Base-by-base conservation (phyloP, 257 asterid genomes). In the Scutellaria barbata region DNA sequence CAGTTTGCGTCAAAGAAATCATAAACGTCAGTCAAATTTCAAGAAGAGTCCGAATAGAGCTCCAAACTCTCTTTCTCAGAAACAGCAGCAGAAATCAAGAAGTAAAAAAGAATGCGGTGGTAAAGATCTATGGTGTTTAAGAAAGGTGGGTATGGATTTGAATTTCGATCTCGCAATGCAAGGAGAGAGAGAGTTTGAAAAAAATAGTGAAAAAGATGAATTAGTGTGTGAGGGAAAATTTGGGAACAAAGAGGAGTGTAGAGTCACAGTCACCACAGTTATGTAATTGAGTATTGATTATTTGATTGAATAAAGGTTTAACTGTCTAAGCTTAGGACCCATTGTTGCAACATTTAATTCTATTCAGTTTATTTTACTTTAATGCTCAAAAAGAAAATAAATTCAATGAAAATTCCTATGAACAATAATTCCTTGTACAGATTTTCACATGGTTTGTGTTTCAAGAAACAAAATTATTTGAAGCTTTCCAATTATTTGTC, bases 101-200 rank as follows among this genome's bases (percentile, higher is more conserved):
- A 55, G 40, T 30, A 2, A 11, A 47, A 42, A 63, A 61, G 75
- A 2, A 43, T 6, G 40, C 45, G 40, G 63, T 46, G 47, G 74
- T 51, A 56, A 76, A 77, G 84, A 81, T 81, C 85, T 72, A 74
- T 18, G 41, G 66, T 50, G 74, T 39, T 56, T 76, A 25, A 63
- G 14, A 57, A 55, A 63, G 71, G 52, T 46, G 77, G 83, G 65
- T 72, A 63, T 8, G 70, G 76, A 59, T 71, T 77, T 74, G 84
- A 81, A 66, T 75, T 75, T 74, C 66, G 81, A 75, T 74, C 80
- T 73, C 73, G 53, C 62, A 72, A 1, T 66, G 78, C 40, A 58
- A 13, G 33, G 55, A 13, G 52, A 69, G 54, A 76, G 64, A 69
- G 72, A 63, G 14, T 37, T 56, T 57, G 46, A 39, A 51, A 25